phyloP scores from a whole-genome alignment of 345 rosid species.

The Acer saccharum region DNA sequence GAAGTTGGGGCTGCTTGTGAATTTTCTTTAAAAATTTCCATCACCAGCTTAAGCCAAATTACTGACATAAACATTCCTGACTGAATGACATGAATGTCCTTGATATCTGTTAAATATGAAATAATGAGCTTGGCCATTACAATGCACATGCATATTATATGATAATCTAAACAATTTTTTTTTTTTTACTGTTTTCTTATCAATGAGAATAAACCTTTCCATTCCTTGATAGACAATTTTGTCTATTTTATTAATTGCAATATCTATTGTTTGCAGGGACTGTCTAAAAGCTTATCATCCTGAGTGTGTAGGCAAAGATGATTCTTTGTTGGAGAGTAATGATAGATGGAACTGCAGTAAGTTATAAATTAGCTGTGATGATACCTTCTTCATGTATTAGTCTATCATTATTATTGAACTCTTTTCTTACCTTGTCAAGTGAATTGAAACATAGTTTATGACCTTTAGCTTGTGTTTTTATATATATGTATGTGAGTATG shows the following conservation, averaged over 20 bases:
- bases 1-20: too few relatives aligned
- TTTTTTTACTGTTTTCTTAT: not conserved
- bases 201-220: not conserved
- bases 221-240: not conserved
- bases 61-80: too few relatives aligned
- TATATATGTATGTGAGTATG: not conserved
- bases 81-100: too few relatives aligned
- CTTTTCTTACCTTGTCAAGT: not conserved
- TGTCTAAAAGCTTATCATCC: constrained; percentile 56
- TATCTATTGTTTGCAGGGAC: constrained; percentile 32
- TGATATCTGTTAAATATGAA: too few relatives aligned
- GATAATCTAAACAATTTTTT: not conserved
- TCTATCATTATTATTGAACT: not conserved
- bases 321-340: constrained; percentile 33
- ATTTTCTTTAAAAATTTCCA: too few relatives aligned
- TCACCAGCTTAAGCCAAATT: too few relatives aligned
- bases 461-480: not conserved
- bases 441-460: not conserved
- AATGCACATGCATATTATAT: not conserved
- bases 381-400: not conserved
- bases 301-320: constrained; percentile 35
- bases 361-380: constrained; percentile 9
- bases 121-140: not conserved
- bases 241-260: not conserved
- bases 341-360: constrained; percentile 45